Base-by-base conservation (phyloP, 768 basidiomycete species). In the Termitomyces sp. region DNA sequence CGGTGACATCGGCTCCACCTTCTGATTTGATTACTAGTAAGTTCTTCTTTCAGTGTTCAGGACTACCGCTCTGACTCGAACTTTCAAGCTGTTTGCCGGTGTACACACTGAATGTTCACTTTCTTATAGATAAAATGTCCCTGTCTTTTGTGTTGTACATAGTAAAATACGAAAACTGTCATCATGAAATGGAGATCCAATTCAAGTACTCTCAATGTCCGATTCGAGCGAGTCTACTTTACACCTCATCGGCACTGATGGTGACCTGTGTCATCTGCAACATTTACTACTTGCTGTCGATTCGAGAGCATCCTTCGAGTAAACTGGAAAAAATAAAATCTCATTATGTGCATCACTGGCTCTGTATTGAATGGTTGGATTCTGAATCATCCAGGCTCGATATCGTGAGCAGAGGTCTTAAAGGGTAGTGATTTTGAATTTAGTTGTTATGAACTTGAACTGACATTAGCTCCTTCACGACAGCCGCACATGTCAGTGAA, bases 1-100 rank as follows among this genome's bases (percentile, higher is more conserved):
- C 66, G 81, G 80, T 57, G 70, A 72, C 67, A 75, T 81, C 62
- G 76, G 45, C 24, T 38, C 59, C 2, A 60, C 62, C 36, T 60
- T 50, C 50, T 61, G 8, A 51, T 51, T 3, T 36, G 49, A 1
- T 24, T 9, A 5, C 7, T 11, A 1, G 49, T 50, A 22, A 35
- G 49, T 50, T 24, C 35, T 16, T 22, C 5, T 7, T 49, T 5
- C 6, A 20, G 18, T 5, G 20, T 24, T 10, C 38, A 41, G 3
- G 40, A 20, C 8, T 20, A 20, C 20, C 24, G 14, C 7, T 13
- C 49, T 51, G 35, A 51, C 33, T 16, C 32, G 5, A 49, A 49
- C 5, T n/a, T 3, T 6, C 13, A 32, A 32, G 30, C n/a, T 10
- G 28, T 36, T 36, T 5, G 1, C 44, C 1, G 1, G 26, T 1